Evolutionary conservation across 139 green algal genomes (phyloP), one percentile per base, ranked within the genome.

Genomic region (Edaphochlamys debaryana): DNA sequence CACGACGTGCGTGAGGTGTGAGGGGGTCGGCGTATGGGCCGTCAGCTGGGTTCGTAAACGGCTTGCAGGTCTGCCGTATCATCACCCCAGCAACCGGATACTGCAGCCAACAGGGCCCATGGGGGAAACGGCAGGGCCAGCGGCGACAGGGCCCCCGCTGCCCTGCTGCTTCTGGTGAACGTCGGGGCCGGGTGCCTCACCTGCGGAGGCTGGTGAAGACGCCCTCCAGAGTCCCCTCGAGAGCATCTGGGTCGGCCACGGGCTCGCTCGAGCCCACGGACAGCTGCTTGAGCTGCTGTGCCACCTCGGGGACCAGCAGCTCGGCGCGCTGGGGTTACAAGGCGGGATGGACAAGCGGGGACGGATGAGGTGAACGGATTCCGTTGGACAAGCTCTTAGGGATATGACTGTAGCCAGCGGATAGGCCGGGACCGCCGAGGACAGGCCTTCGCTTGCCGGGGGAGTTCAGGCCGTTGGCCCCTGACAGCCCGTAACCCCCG

Each of bases 281-380:
- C 1, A 87, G 37, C 48, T 37, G 40, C 34, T 74, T 54, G 38
- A 87, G 63, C 58, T 78, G 73, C 8, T 29, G 42, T 2, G 40
- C 30, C 6, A 87, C 50, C 52, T 79, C 74, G 22, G 82, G 82
- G 52, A 87, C 42, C 1, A 87, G 30, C 20, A 73, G 23, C 56
- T 87, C 82, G 30, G 67, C 73, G 22, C 45, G 67, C 82, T 87
- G 63, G 27, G 37, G 50, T 7, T 15, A 40, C 1, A 38, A 64
- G 15, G 11, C 48, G 48, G 15, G 52, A 62, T 36, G 58, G 29
- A 36, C 6, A 5, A 19, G 19, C 58, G 4, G 58, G 27, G 29
- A 19, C 4, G 29, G 58, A 20, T 36, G 29, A 19, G 29, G 27
- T 17, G 29, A 22, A 3, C 4, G 29, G 29, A 15, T 36, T 37